Percentiles rank a stretch among this genome's conserved stretches.
Conservation (phyloP, 345 rosid species). For the Jatropha curcas region DNA sequence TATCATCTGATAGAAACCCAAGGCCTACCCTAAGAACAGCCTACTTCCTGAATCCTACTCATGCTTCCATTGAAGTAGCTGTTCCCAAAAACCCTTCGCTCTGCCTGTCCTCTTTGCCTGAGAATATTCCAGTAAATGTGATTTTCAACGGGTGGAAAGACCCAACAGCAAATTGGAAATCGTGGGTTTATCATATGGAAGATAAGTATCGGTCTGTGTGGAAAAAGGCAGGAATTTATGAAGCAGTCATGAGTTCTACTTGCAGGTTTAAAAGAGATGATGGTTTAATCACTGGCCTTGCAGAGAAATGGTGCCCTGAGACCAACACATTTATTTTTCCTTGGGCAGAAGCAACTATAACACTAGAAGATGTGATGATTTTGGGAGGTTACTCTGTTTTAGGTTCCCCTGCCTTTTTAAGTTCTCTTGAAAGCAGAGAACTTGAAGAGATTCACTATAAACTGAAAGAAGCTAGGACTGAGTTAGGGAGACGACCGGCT, state of each 20-base stretch:
- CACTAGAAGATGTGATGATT: conserved; percentile 21
- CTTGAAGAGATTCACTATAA: conserved; percentile 1
- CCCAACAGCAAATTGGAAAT: not conserved
- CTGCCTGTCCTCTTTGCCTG: too few relatives aligned
- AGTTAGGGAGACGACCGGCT: not conserved
- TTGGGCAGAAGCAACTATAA: conserved; percentile 27
- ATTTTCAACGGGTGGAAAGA: not conserved
- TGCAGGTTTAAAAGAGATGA: not conserved
- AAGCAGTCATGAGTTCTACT: conserved; percentile 16
- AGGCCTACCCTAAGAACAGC: conserved; percentile 12
- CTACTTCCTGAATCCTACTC: conserved; percentile 15
- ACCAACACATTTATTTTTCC: conserved; percentile 29
- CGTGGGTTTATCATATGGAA: conserved; percentile 18
- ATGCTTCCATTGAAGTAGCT: not conserved
- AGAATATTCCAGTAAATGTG: too few relatives aligned
- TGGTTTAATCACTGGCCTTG: conserved; percentile 19
- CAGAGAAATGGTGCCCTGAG: conserved; percentile 24
- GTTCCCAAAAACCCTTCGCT: too few relatives aligned
- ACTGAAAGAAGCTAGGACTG: not conserved
- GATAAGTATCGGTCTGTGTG: conserved; percentile 2
- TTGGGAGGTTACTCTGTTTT: conserved; percentile 25
- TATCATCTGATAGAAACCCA: too few relatives aligned
- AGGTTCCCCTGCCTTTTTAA: conserved; percentile 14
- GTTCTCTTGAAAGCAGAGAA: not conserved
- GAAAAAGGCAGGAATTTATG: conserved; percentile 19